Conservation (phyloP, 2,329 filamentous ascomycete genomes). For the Aaosphaeria pasadenensis region DNA sequence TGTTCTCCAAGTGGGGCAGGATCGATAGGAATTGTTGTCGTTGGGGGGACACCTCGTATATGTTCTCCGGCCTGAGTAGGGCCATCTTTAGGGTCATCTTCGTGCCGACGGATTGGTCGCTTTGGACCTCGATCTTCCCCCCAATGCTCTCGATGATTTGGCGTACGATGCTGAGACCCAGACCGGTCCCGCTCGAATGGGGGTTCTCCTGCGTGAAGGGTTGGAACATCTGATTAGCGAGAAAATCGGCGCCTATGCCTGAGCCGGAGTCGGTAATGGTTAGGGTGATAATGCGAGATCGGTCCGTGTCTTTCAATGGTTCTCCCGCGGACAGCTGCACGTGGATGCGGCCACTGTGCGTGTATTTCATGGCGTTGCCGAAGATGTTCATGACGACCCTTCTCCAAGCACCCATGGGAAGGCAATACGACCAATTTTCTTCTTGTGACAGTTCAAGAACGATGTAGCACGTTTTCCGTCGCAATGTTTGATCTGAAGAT, state of each 20-base stretch:
- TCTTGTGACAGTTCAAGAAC: constrained; percentile 22
- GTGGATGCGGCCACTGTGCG: constrained; percentile 24
- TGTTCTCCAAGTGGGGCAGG: constrained; percentile 16
- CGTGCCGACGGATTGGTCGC: constrained; percentile 15
- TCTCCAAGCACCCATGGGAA: constrained; percentile 36
- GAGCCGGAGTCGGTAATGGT: constrained; percentile 31
- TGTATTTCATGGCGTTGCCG: constrained; percentile 38
- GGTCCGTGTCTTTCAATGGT: not conserved
- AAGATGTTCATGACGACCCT: constrained; percentile 38
- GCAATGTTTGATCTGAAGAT: not conserved
- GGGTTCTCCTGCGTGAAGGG: constrained; percentile 36
- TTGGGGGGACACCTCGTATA: constrained; percentile 1
- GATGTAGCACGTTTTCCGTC: constrained; percentile 21
- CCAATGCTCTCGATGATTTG: constrained; percentile 17
- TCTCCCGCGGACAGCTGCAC: constrained; percentile 19
- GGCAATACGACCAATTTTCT: constrained; percentile 41
- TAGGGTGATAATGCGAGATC: constrained; percentile 27
- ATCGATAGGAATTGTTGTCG: constrained; percentile 11
- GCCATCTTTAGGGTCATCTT: constrained; percentile 37
- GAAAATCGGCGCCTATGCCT: constrained; percentile 33
- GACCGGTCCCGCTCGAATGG: constrained; percentile 16
- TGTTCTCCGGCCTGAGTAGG: constrained; percentile 18
- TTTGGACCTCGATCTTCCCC: constrained; percentile 20
- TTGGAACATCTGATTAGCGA: constrained; percentile 28
- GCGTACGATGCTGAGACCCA: constrained; percentile 23